Conservation (phyloP, 2,329 filamentous ascomycete genomes). For the Pezicula carpinea region DNA sequence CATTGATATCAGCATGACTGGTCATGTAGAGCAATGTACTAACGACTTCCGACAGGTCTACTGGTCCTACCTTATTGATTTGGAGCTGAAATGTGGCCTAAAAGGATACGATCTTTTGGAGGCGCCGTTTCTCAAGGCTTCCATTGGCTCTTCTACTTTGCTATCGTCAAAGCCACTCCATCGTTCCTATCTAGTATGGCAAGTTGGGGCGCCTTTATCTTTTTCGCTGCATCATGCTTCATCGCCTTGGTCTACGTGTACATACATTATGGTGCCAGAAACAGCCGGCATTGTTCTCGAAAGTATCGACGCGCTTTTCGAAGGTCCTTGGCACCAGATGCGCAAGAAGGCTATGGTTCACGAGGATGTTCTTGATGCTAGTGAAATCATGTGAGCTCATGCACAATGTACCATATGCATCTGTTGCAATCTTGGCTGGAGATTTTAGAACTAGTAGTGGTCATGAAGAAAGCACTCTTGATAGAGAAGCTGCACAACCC, state of each 20-base stretch:
- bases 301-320: slow-evolving; percentile 29
- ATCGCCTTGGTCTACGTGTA: slow-evolving; percentile 34
- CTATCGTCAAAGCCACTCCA: slow-evolving; percentile 31
- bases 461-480: too few species aligned
- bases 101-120: slow-evolving; percentile 39
- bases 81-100: slow-evolving; percentile 40
- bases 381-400: too few species aligned
- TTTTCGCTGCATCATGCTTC: slow-evolving; percentile 36
- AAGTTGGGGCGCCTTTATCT: slow-evolving; percentile 39
- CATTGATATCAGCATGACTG: background rate
- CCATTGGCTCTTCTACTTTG: slow-evolving; percentile 40
- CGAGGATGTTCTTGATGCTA: too few species aligned
- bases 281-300: slow-evolving; percentile 30
- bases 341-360: too few species aligned
- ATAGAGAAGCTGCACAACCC: too few species aligned
- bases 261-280: slow-evolving; percentile 36
- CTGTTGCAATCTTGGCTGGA: too few species aligned
- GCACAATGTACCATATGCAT: too few species aligned
- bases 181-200: slow-evolving; percentile 30
- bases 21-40: background rate
- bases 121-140: slow-evolving; percentile 34
- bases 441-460: too few species aligned
- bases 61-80: slow-evolving; percentile 41
- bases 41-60: slow-evolving; percentile 20
- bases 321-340: slow-evolving; percentile 17